Evolutionary conservation across 176 grass and related monocot species (phyloP), one percentile per base, ranked within the genome.

Genomic region (Stipa capillata): DNA sequence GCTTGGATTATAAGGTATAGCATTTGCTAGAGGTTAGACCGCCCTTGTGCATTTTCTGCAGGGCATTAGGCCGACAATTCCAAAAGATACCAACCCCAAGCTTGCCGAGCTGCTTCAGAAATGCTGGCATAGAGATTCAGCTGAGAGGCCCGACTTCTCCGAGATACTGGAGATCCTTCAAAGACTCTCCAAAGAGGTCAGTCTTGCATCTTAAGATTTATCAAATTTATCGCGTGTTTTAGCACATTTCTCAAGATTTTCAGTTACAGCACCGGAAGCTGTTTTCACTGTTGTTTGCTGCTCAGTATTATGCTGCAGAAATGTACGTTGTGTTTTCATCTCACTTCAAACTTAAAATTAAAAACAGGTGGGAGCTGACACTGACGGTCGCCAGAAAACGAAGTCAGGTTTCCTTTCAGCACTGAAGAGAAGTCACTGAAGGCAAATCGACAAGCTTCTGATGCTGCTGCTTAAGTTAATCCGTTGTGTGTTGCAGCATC

Each of bases 91-190:
- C 16, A 63, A 97, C 47, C 79, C 89, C 36, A 97, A 84, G 71
- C 65, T 97, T 11, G 72, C 77, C 2, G 83, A 91, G 13, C 69
- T 97, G 24, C 81, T 97, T 59, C 77, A 89, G 63, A 87, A 79
- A 66, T 97, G 94, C 39, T 97, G 94, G 94, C 83, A 93, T 35
- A 82, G 32, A 63, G 94, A 97, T 41, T 79, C 94, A 35, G 43
- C 69, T 71, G 57, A 58, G 76, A 81, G 91, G 52, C 91, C 91
- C 0, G 86, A 92, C 40, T 97, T 97, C 78, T 90, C 87, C 8
- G 59, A 97, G 42, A 90, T 94, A 78, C 48, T 90, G 42, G 74
- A 94, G 31, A 87, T 53, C 12, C 84, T 97, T 37, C 59, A 83
- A 31, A 85, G 49, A 72, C 86, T 97, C 68, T 69, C 84, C 39